phyloP scores from a whole-genome alignment of 169 alveolate genomes.

The Plasmodium vivax region DNA sequence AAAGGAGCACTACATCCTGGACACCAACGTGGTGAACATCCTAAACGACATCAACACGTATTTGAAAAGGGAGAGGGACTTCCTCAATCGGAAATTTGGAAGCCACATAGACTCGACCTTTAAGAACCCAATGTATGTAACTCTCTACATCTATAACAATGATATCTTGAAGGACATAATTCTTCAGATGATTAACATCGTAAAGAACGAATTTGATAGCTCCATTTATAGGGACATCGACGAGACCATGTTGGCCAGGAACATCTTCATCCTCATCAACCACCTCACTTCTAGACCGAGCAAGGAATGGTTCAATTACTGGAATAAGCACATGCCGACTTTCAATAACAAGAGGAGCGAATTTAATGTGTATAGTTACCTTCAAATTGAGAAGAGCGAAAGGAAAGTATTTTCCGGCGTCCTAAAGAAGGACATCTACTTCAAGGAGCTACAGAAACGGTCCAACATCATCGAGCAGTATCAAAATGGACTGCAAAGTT shows the following conservation, averaged over 20 bases:
- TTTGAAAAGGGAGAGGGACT: conserved; percentile 51
- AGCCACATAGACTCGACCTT: conserved; percentile 44
- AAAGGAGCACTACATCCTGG: conserved; percentile 51
- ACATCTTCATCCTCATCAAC: conserved; percentile 24
- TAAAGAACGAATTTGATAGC: conserved; percentile 43
- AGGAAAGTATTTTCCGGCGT: conserved; percentile 20
- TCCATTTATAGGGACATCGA: conserved; percentile 56
- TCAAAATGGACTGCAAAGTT: conserved; percentile 53
- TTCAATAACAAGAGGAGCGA: conserved; percentile 40
- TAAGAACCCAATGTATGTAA: conserved; percentile 70
- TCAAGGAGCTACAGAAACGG: conserved; percentile 68
- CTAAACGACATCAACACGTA: conserved; percentile 52
- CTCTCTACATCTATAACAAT: conserved; percentile 42
- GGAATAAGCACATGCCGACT: conserved; percentile 60
- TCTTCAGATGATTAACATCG: conserved; percentile 33
- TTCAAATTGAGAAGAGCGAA: conserved; percentile 34
- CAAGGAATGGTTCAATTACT: conserved; percentile 63
- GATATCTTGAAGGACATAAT: conserved; percentile 44
- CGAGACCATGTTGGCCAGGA: conserved; percentile 24
- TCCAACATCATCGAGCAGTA: conserved; percentile 57
- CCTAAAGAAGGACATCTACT: conserved; percentile 48
- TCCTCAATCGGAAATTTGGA: conserved; percentile 49
- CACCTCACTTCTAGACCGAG: conserved; percentile 49
- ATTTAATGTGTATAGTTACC: conserved; percentile 42
- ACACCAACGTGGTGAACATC: conserved; percentile 32